Evolutionary conservation across 306 rosid genomes (phyloP).

Genomic region (Albizia julibrissin): DNA sequence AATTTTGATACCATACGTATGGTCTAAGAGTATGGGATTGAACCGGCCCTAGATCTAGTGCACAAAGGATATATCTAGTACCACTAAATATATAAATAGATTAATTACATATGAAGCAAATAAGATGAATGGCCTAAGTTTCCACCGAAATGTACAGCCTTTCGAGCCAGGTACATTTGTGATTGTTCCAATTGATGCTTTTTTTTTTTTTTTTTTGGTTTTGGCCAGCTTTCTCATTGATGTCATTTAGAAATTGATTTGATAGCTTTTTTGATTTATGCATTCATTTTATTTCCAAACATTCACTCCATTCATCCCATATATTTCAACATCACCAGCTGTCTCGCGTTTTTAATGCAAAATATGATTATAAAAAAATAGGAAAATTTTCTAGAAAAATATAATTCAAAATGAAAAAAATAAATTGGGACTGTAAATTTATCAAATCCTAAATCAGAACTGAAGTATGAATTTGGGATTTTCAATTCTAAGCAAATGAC

Average conservation of each 20-base stretch:
- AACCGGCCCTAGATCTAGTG: too few species aligned
- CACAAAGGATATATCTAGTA: too few species aligned
- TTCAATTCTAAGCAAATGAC: too few species aligned
- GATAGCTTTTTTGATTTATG: background rate
- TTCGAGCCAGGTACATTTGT: background rate
- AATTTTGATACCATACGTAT: fast-evolving
- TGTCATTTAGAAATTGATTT: background rate
- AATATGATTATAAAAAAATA: background rate
- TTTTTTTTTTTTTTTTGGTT: too few species aligned
- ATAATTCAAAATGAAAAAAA: too few species aligned
- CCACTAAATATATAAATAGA: background rate
- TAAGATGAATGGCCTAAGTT: background rate
- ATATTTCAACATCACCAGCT: background rate
- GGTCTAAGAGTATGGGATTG: too few species aligned
- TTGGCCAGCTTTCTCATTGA: background rate
- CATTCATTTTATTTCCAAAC: background rate
- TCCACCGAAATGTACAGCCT: background rate
- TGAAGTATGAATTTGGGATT: too few species aligned
- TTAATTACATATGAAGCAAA: background rate
- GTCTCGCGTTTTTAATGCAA: background rate
- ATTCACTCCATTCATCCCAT: background rate
- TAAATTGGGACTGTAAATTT: too few species aligned
- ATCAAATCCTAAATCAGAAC: too few species aligned
- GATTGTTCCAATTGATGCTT: background rate
- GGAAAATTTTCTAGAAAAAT: too few species aligned